These are phyloP conservation scores for Hysterium pulicare DNA, from an alignment of 2,329 filamentous ascomycete genomes.

Conservation along the genomic window DNA sequence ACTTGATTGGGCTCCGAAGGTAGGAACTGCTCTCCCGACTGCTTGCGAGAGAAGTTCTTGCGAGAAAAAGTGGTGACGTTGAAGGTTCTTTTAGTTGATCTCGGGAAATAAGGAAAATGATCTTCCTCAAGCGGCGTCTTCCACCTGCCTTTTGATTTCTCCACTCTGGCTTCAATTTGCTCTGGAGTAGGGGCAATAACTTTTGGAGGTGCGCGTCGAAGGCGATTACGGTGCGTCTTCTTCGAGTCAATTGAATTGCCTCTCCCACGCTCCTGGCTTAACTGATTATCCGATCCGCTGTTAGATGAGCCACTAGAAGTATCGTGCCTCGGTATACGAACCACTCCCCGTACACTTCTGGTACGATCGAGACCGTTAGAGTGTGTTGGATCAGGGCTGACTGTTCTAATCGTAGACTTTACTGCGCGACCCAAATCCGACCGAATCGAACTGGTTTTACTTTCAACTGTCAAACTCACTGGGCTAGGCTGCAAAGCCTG, in stretches of 20 bases:
- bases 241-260: slow-evolving; percentile 5
- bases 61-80: slow-evolving; percentile 10
- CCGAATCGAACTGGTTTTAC: slow-evolving; percentile 25
- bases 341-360: slow-evolving; percentile 5
- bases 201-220: slow-evolving; percentile 4
- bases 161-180: slow-evolving; percentile 38
- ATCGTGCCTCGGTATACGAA: slow-evolving; percentile 10
- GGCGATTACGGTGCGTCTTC: slow-evolving; percentile 7
- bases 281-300: slow-evolving; percentile 6
- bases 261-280: neutral
- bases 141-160: slow-evolving; percentile 41
- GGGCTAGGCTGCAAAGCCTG: slow-evolving; percentile 5
- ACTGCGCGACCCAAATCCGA: slow-evolving; percentile 23
- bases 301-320: slow-evolving; percentile 7
- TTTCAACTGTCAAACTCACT: slow-evolving; percentile 8
- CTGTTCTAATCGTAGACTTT: slow-evolving; percentile 36
- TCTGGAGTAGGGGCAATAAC: slow-evolving; percentile 32
- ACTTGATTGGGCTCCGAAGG: neutral
- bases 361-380: slow-evolving; percentile 7
- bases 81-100: slow-evolving; percentile 23
- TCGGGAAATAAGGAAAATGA: slow-evolving; percentile 23
- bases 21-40: neutral
- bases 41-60: neutral
- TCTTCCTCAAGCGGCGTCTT: slow-evolving; percentile 38
- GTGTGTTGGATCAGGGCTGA: slow-evolving; percentile 23